These are phyloP conservation scores for Phytophthora uliginosa DNA, from an alignment of 352 stramenopile genomes.

Conservation along the genomic window DNA sequence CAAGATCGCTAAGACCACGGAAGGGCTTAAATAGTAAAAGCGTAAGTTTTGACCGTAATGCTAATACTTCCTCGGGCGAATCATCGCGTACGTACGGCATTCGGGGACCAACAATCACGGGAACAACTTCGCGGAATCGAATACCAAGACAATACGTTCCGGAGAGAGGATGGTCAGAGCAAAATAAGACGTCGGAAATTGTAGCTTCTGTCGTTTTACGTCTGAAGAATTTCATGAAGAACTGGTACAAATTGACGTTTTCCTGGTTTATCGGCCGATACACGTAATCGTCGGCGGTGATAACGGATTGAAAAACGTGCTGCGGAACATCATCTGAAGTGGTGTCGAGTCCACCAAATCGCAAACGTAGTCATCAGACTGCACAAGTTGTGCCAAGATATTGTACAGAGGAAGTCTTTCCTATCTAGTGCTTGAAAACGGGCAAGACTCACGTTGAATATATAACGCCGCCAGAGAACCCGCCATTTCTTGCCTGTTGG, in stretches of 20 bases:
- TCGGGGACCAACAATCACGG: neutral
- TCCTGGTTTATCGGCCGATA: neutral
- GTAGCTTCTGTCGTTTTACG: neutral
- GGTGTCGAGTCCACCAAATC: neutral
- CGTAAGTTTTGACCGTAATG: neutral
- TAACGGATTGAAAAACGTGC: neutral
- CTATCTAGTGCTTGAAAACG: neutral
- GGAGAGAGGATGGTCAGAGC: neutral
- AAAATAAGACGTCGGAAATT: neutral
- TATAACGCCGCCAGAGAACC: conserved; percentile 8
- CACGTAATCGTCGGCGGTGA: conserved; percentile 1
- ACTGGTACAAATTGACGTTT: conserved; percentile 1
- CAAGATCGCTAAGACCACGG: neutral
- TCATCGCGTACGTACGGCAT: neutral
- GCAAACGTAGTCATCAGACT: neutral
- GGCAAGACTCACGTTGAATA: neutral
- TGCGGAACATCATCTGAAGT: neutral
- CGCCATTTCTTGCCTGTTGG: conserved; percentile 1
- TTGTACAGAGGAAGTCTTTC: neutral
- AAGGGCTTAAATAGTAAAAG: conserved; percentile 4
- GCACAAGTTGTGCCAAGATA: neutral
- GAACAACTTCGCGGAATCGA: neutral
- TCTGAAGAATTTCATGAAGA: conserved; percentile 4
- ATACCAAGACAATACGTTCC: neutral
- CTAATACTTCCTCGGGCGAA: neutral